These are phyloP conservation scores for Cokeromyces recurvatus DNA, from an alignment of 371 early-diverging fungal genomes.

Conservation along the genomic window DNA sequence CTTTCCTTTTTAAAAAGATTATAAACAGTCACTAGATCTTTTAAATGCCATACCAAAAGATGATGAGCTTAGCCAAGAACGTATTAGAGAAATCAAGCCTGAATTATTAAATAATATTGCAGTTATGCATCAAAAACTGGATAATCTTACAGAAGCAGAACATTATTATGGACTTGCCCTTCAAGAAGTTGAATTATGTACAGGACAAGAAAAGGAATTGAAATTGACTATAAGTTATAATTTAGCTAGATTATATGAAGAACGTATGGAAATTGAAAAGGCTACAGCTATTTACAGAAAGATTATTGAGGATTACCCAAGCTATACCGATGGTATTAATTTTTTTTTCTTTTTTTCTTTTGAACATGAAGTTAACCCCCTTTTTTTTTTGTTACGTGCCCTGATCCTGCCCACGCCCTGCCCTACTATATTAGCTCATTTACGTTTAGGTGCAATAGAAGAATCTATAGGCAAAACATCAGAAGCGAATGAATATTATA, in stretches of 20 bases:
- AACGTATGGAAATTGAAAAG: constrained; percentile 46
- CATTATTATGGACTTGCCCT: constrained; percentile 35
- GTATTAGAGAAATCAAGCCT: constrained; percentile 40
- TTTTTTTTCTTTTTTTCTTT: no score
- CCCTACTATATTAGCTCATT: constrained; percentile 47
- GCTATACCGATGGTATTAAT: constrained; percentile 64
- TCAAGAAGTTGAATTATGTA: constrained; percentile 24
- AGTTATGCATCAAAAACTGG: constrained; percentile 60
- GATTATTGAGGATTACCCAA: constrained; percentile 62
- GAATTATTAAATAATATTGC: constrained; percentile 84
- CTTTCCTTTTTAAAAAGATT: constrained; percentile 28
- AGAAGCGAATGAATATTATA: constrained; percentile 61
- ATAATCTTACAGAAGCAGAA: constrained; percentile 31
- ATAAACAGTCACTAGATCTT: constrained; percentile 25
- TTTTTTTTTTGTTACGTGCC: no score
- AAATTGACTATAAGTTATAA: constrained; percentile 75
- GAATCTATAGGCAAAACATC: constrained; percentile 42
- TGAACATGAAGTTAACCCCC: no score
- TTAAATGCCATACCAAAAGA: constrained; percentile 16
- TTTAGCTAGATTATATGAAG: constrained; percentile 76
- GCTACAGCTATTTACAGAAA: constrained; percentile 66
- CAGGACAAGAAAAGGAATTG: constrained; percentile 16
- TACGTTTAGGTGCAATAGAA: constrained; percentile 76
- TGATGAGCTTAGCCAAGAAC: constrained; percentile 17
- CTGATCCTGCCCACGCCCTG: no score